Evolutionary conservation across 2,329 filamentous ascomycete species (phyloP).

Genomic region (Rasamsonia emersonii): DNA sequence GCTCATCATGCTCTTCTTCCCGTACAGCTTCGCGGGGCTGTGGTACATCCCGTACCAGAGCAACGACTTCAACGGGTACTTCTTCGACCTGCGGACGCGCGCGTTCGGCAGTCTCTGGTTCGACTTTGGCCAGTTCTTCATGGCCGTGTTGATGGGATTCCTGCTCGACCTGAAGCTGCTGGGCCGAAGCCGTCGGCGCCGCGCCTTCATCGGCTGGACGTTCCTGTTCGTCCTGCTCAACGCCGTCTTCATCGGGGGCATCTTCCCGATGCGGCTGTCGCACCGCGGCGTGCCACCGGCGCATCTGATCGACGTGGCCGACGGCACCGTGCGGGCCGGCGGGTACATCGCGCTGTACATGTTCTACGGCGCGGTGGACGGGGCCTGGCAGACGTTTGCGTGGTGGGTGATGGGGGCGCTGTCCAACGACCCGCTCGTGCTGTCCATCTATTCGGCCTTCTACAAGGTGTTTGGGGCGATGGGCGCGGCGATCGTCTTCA

Average conservation of each 20-base stretch:
- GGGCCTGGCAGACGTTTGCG: conserved; percentile 13
- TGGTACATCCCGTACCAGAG: conserved; percentile 17
- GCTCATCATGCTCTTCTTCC: conserved; percentile 15
- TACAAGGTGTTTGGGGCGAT: conserved; percentile 15
- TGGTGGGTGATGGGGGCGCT: conserved; percentile 14
- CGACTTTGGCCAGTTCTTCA: conserved; percentile 14
- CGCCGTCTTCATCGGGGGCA: conserved; percentile 15
- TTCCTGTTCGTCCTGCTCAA: conserved; percentile 14
- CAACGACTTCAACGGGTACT: conserved; percentile 15
- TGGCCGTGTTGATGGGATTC: conserved; percentile 12
- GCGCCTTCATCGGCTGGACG: conserved; percentile 12
- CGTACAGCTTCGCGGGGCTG: conserved; percentile 14
- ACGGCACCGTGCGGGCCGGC: conserved; percentile 6
- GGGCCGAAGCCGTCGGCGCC: conserved; percentile 10
- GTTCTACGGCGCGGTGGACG: conserved; percentile 12
- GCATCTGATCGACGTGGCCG: conserved; percentile 9
- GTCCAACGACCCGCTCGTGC: conserved; percentile 12
- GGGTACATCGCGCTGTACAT: conserved; percentile 11
- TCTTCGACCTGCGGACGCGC: conserved; percentile 15
- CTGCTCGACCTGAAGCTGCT: conserved; percentile 13
- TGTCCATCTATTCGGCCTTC: conserved; percentile 13
- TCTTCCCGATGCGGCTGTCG: conserved; percentile 10
- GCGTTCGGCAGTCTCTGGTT: conserved; percentile 16
- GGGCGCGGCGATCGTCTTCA: conserved; percentile 14
- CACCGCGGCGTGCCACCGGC: conserved; percentile 9